Conservation (phyloP, 2,329 filamentous ascomycete species). For the Aquanectria penicillioides region DNA sequence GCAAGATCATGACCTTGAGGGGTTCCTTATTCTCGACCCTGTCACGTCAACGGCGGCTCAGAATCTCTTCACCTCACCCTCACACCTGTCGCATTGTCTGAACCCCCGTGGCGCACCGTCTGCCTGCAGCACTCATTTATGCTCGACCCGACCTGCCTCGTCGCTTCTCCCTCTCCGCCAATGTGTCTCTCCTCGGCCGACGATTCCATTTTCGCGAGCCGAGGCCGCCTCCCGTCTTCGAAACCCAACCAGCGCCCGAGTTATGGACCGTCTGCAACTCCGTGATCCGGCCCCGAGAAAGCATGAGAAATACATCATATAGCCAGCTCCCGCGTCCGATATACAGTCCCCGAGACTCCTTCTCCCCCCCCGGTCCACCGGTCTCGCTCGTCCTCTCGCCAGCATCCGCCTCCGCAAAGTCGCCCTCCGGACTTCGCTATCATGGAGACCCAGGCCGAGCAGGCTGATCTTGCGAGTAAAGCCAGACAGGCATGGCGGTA, state of each 20-base stretch:
- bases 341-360: slow-evolving; percentile 23
- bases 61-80: slow-evolving; percentile 18
- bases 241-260: slow-evolving; percentile 41
- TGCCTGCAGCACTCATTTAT: slow-evolving; percentile 8
- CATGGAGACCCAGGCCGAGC: slow-evolving; percentile 37
- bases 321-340: slow-evolving; percentile 36
- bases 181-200: slow-evolving; percentile 49
- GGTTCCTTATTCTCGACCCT: slow-evolving; percentile 20
- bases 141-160: slow-evolving; percentile 15
- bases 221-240: slow-evolving; percentile 43
- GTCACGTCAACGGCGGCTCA: slow-evolving; percentile 23
- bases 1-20: slow-evolving; percentile 28
- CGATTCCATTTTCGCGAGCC: slow-evolving; percentile 49
- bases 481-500: slow-evolving; percentile 54
- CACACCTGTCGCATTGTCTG: slow-evolving; percentile 17
- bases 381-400: slow-evolving; percentile 21
- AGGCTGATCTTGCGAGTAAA: slow-evolving; percentile 38
- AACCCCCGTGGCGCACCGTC: slow-evolving; percentile 6
- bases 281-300: slow-evolving; percentile 44
- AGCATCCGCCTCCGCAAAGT: slow-evolving; percentile 21
- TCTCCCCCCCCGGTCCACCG: slow-evolving; percentile 21
- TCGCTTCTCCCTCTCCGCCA: slow-evolving; percentile 40
- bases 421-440: slow-evolving; percentile 25
- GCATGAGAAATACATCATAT: slow-evolving; percentile 46
- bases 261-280: slow-evolving; percentile 47